These are phyloP conservation scores for Anethum foeniculum DNA, from an alignment of 140 eudicot genomes.

Conservation along the genomic window DNA sequence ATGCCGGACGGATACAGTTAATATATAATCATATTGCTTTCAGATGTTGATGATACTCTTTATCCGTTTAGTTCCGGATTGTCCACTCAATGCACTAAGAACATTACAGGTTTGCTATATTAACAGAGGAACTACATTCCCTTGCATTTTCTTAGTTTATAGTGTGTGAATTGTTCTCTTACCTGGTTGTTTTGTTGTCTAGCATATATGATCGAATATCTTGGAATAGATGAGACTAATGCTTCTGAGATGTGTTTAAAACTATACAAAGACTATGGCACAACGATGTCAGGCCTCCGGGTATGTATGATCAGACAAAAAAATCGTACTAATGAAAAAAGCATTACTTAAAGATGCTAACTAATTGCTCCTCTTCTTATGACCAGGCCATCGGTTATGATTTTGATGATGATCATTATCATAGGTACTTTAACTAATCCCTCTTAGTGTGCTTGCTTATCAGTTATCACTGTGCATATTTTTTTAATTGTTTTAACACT, in stretches of 20 bases:
- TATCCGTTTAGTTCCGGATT: conserved; percentile 78
- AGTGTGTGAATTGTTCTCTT: not conserved
- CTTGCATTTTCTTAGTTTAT: not conserved
- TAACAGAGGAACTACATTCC: not conserved
- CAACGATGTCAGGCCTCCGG: conserved; percentile 95
- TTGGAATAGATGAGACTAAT: conserved; percentile 55
- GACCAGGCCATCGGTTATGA: conserved; percentile 77
- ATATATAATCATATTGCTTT: not conserved
- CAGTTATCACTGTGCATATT: not conserved
- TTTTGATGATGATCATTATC: conserved; percentile 81
- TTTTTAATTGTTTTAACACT: not conserved
- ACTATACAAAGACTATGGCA: conserved; percentile 85
- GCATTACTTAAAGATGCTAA: not conserved
- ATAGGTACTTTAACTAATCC: conserved; percentile 35
- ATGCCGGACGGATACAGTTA: not conserved
- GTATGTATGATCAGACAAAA: conserved; percentile 29
- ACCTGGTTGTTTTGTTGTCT: conserved; percentile 9
- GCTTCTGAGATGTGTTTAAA: conserved; percentile 54
- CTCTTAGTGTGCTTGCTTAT: not conserved
- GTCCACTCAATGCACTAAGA: conserved; percentile 53
- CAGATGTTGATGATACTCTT: conserved; percentile 96
- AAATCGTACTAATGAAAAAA: not conserved
- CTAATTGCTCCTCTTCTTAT: not conserved
- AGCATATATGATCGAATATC: conserved; percentile 75
- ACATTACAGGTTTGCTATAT: conserved; percentile 54